These are phyloP conservation scores for Sarocladium kiliense DNA, from an alignment of 2,329 filamentous ascomycete genomes.

Conservation along the genomic window DNA sequence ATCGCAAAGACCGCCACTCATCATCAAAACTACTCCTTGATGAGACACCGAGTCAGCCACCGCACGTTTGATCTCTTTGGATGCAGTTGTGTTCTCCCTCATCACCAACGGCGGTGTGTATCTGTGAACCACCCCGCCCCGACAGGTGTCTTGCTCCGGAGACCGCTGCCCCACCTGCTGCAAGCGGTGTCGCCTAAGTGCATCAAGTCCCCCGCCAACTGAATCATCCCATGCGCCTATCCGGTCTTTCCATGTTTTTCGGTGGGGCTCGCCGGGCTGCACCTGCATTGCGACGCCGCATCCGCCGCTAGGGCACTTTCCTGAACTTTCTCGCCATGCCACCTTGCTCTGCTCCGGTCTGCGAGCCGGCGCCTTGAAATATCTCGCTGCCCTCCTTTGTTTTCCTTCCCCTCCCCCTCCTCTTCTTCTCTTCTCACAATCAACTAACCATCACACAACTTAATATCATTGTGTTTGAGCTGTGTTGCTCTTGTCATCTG, in stretches of 20 bases:
- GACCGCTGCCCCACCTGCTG: not conserved
- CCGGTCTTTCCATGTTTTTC: slow-evolving; percentile 8
- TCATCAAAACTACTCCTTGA: no score
- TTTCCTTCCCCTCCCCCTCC: not conserved
- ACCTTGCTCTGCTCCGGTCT: not conserved
- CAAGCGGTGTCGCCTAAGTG: not conserved
- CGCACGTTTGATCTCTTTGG: not conserved
- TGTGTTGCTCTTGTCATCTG: not conserved
- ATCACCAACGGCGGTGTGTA: not conserved
- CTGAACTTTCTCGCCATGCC: not conserved
- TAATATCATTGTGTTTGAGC: not conserved
- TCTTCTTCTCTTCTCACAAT: not conserved
- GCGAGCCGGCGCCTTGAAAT: not conserved
- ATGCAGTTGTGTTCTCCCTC: not conserved
- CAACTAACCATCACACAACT: not conserved
- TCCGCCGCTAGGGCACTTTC: slow-evolving; percentile 7
- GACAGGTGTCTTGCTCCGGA: slow-evolving; percentile 3
- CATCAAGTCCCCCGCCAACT: not conserved
- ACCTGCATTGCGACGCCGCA: slow-evolving; percentile 9
- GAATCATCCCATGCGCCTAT: slow-evolving; percentile 8
- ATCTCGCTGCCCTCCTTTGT: slow-evolving; percentile 3
- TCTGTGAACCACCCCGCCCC: not conserved
- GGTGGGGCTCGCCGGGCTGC: not conserved
- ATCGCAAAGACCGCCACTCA: no score
- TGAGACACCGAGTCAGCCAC: not conserved